Evolutionary conservation across 805 yeast genomes (phyloP).

Genomic region (Tetrapisispora fleetii): DNA sequence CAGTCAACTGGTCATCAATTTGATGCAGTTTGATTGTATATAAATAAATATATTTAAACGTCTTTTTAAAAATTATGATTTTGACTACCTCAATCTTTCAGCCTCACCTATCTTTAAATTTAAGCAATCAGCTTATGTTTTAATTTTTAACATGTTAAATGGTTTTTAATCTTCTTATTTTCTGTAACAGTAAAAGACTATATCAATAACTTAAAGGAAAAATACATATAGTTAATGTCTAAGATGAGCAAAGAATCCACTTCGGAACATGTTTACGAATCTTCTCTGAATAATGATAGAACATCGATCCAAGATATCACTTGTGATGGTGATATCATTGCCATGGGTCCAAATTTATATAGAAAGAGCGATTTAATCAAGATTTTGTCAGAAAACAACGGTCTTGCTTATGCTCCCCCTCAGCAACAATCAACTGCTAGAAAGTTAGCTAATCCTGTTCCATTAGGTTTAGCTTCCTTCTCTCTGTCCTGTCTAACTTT

Average conservation of each 20-base stretch:
- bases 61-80: no score
- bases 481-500: constrained; percentile 49
- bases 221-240: no score
- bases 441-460: constrained; percentile 65
- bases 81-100: no score
- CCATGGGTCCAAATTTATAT: constrained; percentile 34
- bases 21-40: no score
- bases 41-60: no score
- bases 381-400: constrained; percentile 20
- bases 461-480: constrained; percentile 63
- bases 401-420: background rate
- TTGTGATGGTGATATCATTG: constrained; percentile 28
- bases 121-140: no score
- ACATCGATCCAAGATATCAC: constrained; percentile 2
- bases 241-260: constrained; percentile 1
- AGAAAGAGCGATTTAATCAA: constrained; percentile 45
- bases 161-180: no score
- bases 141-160: background rate
- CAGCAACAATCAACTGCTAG: constrained; percentile 21
- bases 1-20: no score
- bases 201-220: background rate
- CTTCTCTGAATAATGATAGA: background rate
- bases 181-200: no score
- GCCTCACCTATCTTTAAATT: no score
- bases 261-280: constrained; percentile 1